Percentiles rank a stretch among this genome's conserved stretches.
These are phyloP conservation scores for Chaetomiaceae sp. DNA, from an alignment of 2,329 filamentous ascomycete genomes.

Conservation along the genomic window DNA sequence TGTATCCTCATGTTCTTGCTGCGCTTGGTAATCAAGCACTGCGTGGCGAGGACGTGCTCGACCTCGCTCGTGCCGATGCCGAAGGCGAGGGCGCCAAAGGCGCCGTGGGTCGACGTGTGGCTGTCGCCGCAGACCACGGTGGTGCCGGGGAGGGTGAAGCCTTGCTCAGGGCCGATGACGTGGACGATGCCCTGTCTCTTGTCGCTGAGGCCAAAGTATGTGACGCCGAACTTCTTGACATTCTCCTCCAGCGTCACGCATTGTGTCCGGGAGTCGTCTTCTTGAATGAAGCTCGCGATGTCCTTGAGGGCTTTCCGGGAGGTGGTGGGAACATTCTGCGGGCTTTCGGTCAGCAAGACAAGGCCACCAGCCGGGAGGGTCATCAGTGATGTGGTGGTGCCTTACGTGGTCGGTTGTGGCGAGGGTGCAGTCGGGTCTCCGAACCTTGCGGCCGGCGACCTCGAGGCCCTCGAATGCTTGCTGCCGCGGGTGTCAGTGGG, in stretches of 20 bases:
- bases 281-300: slow-evolving; percentile 87
- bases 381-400: slow-evolving; percentile 22
- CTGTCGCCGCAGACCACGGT: slow-evolving; percentile 97
- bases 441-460: slow-evolving; percentile 81
- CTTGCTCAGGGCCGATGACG: slow-evolving; percentile 96
- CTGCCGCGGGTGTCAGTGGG: slow-evolving; percentile 37
- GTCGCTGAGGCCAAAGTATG: slow-evolving; percentile 94
- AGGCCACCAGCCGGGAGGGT: too few species aligned
- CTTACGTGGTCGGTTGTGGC: slow-evolving; percentile 94
- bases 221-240: slow-evolving; percentile 92
- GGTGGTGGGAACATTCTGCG: slow-evolving; percentile 85
- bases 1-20: slow-evolving; percentile 99
- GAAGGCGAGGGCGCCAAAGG: slow-evolving; percentile 90
- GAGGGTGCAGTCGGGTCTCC: slow-evolving; percentile 92
- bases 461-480: slow-evolving; percentile 96
- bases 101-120: slow-evolving; percentile 96
- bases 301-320: slow-evolving; percentile 91
- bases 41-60: slow-evolving; percentile 95
- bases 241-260: slow-evolving; percentile 96
- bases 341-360: background rate
- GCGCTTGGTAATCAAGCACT: slow-evolving; percentile 88
- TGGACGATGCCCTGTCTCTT: slow-evolving; percentile 98
- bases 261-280: slow-evolving; percentile 89
- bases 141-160: slow-evolving; percentile 94
- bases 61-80: slow-evolving; percentile 98